Evolutionary conservation across 2,329 filamentous ascomycete genomes (phyloP).

Genomic region (Berkeleyomyces basicola): DNA sequence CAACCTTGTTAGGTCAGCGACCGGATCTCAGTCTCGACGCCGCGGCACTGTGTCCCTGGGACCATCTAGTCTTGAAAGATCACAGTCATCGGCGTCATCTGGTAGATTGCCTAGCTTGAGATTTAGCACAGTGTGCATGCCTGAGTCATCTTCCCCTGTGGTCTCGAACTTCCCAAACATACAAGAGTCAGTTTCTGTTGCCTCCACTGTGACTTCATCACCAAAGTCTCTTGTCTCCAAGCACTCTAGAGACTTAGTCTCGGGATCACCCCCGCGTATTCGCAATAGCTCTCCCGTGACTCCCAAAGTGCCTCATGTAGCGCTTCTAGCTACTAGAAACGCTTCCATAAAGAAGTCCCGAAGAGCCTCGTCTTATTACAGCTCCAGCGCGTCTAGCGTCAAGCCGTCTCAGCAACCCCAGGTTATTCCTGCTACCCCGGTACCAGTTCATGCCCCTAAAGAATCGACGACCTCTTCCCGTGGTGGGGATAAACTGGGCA

Average conservation of each 20-base stretch:
- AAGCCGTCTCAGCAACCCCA: not conserved
- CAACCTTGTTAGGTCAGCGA: not conserved
- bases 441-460: not conserved
- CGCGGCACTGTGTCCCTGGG: not conserved
- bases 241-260: not conserved
- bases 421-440: not conserved
- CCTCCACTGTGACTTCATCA: not conserved
- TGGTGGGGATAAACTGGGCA: conserved; percentile 19
- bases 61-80: conserved; percentile 8
- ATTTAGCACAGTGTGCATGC: conserved; percentile 6
- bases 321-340: not conserved
- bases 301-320: not conserved
- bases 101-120: not conserved
- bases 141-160: not conserved
- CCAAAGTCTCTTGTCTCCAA: not conserved
- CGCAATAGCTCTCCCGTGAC: not conserved
- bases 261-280: not conserved
- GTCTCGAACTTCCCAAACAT: conserved; percentile 1
- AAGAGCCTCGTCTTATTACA: conserved; percentile 7
- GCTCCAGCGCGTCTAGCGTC: not conserved
- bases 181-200: not conserved
- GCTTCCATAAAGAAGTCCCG: not conserved
- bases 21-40: not conserved
- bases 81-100: conserved; percentile 2
- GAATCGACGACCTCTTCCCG: not conserved